These are phyloP conservation scores for Quercus dentata DNA, from an alignment of 306 rosid species.

Conservation along the genomic window DNA sequence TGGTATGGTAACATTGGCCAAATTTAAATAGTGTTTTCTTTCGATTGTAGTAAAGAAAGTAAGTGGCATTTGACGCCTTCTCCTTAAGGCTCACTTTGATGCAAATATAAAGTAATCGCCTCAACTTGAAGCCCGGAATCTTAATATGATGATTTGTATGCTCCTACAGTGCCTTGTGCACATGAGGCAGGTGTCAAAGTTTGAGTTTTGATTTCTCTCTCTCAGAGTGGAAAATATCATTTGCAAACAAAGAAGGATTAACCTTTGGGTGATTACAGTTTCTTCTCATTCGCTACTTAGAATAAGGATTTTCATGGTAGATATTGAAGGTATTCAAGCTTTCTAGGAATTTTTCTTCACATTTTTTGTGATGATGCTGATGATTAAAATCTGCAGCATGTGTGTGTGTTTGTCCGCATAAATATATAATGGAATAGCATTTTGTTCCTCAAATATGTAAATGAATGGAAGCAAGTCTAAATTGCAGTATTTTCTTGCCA, in stretches of 20 bases:
- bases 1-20: conserved; percentile 43
- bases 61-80: neutral
- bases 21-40: conserved; percentile 1
- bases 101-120: neutral
- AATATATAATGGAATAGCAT: neutral
- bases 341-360: neutral
- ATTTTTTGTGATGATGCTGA: neutral
- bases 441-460: neutral
- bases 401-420: neutral
- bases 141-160: neutral
- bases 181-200: neutral
- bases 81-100: neutral
- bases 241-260: neutral
- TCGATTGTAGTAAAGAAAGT: neutral
- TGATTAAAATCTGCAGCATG: neutral
- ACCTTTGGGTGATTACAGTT: neutral
- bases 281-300: conserved; percentile 9
- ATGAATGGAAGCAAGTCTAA: neutral
- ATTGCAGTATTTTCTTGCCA: conserved; percentile 10
- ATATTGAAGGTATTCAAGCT: conserved; percentile 1
- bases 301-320: neutral
- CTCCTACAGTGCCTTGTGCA: neutral
- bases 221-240: neutral
- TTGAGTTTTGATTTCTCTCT: neutral
- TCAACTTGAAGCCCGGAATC: neutral